A percentile compares a stretch with the other conserved stretches of the same genome.
Evolutionary conservation across 2,329 filamentous ascomycete genomes (phyloP).

Genomic region (Zopfia rhizophila): DNA sequence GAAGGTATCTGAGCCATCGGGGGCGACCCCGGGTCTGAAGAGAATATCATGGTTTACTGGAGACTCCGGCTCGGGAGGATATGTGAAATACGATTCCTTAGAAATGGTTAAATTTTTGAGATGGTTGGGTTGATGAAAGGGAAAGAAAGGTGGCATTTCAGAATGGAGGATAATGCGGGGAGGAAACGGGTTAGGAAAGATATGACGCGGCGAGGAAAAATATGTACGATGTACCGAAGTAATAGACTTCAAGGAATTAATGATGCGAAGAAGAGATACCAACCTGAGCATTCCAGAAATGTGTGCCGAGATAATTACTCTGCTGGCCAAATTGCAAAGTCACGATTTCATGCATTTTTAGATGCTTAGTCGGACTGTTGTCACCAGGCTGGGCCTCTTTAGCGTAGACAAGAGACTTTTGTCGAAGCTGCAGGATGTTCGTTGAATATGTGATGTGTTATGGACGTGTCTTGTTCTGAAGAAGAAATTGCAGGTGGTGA

Average conservation of each 20-base stretch:
- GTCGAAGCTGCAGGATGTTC: too few relatives aligned
- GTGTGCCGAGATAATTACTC: slow-evolving; percentile 91
- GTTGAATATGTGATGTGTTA: too few relatives aligned
- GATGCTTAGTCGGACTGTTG: background rate
- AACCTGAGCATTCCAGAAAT: slow-evolving; percentile 98
- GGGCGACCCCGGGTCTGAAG: slow-evolving; percentile 84
- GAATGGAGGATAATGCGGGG: background rate
- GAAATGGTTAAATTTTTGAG: background rate
- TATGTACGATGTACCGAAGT: background rate
- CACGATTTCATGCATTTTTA: slow-evolving; percentile 88
- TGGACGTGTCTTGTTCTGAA: background rate
- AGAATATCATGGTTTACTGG: slow-evolving; percentile 85
- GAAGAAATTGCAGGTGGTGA: background rate
- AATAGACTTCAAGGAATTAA: background rate
- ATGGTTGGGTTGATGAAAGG: background rate
- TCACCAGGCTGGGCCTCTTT: too few relatives aligned
- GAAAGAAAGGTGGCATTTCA: background rate
- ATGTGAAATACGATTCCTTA: slow-evolving; percentile 97
- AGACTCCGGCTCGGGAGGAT: slow-evolving; percentile 71
- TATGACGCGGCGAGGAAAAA: background rate
- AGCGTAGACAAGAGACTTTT: too few relatives aligned
- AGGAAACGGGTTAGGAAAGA: slow-evolving; percentile 14
- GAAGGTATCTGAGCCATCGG: slow-evolving; percentile 88
- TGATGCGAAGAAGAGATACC: slow-evolving; percentile 14
- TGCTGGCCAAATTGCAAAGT: slow-evolving; percentile 93